Conservation (phyloP, 2,329 filamentous ascomycete genomes). For the Fulvia fulva region DNA sequence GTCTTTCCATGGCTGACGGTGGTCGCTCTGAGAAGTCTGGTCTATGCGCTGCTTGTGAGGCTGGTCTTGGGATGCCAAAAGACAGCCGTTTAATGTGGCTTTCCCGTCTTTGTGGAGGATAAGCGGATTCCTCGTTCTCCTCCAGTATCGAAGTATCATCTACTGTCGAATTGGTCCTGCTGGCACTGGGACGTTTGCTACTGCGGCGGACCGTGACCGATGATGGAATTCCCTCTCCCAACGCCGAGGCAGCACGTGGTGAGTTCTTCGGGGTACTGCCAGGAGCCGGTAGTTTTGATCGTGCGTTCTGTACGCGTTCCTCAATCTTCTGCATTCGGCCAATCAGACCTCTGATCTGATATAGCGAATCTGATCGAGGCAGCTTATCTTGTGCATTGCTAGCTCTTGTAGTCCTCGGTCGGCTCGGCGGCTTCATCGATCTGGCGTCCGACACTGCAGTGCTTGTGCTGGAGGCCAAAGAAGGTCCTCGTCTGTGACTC, state of each 20-base stretch:
- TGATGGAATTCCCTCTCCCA: conserved; percentile 46
- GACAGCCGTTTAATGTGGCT: conserved; percentile 46
- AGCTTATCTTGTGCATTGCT: conserved; percentile 34
- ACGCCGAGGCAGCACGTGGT: conserved; percentile 50
- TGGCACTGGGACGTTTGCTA: conserved; percentile 58
- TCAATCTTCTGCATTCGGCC: conserved; percentile 97
- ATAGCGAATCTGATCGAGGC: conserved; percentile 68
- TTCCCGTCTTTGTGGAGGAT: conserved; percentile 18
- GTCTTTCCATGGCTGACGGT: conserved; percentile 24
- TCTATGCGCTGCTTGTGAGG: conserved; percentile 25
- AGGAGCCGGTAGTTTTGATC: conserved; percentile 85
- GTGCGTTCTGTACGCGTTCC: conserved; percentile 83
- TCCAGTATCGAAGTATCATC: conserved; percentile 17
- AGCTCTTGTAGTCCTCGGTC: conserved; percentile 39
- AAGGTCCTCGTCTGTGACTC: conserved; percentile 55
- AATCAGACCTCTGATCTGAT: conserved; percentile 88
- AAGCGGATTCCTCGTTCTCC: conserved; percentile 12
- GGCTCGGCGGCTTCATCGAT: conserved; percentile 40
- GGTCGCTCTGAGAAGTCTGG: conserved; percentile 27
- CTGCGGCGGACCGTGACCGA: conserved; percentile 62
- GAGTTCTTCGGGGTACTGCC: conserved; percentile 75
- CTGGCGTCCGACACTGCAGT: conserved; percentile 24
- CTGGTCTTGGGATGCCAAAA: conserved; percentile 41
- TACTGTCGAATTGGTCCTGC: conserved; percentile 39
- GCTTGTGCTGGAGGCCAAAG: conserved; percentile 40